Evolutionary conservation across 2,329 filamentous ascomycete genomes (phyloP).

Genomic region (Cadophora sp.): DNA sequence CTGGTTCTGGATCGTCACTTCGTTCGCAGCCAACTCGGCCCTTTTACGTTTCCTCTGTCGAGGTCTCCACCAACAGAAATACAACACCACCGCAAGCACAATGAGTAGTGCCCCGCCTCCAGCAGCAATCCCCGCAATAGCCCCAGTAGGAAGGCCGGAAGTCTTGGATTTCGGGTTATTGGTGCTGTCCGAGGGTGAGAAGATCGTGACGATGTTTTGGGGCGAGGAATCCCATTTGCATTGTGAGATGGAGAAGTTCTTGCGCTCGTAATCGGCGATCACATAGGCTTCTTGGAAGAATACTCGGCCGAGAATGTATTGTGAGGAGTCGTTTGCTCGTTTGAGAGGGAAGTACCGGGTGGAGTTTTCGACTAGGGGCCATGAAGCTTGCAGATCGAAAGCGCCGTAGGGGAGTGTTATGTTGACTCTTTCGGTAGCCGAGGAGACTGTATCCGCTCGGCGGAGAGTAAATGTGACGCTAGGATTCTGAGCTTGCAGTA

Average conservation of each 20-base stretch:
- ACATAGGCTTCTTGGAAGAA: conserved; percentile 49
- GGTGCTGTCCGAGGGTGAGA: conserved; percentile 1
- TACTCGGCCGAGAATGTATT: conserved; percentile 48
- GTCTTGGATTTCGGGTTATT: not conserved
- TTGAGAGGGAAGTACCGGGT: conserved; percentile 48
- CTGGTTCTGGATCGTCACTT: not conserved
- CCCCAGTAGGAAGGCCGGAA: conserved; percentile 9
- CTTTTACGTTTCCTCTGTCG: conserved; percentile 1
- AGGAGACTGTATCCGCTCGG: conserved; percentile 37
- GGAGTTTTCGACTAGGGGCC: conserved; percentile 40
- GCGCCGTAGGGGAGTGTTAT: conserved; percentile 48
- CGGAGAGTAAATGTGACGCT: conserved; percentile 47
- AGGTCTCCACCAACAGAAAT: conserved; percentile 19
- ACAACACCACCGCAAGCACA: not conserved
- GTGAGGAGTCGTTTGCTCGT: conserved; percentile 43
- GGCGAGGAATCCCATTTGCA: conserved; percentile 47
- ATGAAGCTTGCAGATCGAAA: conserved; percentile 47
- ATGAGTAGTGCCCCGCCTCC: conserved; percentile 18
- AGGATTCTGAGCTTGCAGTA: conserved; percentile 42
- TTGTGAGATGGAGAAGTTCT: conserved; percentile 49
- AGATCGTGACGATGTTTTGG: conserved; percentile 32
- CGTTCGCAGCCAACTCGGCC: conserved; percentile 6
- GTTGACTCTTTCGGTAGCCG: conserved; percentile 34
- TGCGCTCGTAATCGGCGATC: conserved; percentile 49
- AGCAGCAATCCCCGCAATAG: conserved; percentile 26